These are phyloP conservation scores for Dalechampia spathulata DNA, from an alignment of 441 rosid genomes.

Conservation along the genomic window DNA sequence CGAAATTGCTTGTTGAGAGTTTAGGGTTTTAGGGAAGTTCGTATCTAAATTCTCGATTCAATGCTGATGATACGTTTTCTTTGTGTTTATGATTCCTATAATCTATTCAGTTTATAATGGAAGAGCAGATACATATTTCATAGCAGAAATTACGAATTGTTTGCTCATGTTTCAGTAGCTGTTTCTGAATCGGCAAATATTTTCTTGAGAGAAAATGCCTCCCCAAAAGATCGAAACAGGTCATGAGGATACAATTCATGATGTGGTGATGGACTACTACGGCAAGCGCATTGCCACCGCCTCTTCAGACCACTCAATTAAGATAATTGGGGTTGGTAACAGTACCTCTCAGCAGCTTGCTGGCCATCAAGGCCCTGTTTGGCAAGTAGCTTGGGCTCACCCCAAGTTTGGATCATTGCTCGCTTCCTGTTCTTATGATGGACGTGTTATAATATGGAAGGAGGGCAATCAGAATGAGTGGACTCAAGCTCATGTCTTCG, in stretches of 20 bases:
- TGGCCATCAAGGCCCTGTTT: constrained; percentile 6
- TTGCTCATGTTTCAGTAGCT: too few relatives aligned
- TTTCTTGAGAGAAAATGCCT: not conserved
- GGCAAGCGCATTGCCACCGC: constrained; percentile 8
- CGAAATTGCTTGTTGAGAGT: too few relatives aligned
- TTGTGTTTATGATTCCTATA: too few relatives aligned
- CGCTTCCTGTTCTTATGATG: constrained; percentile 15
- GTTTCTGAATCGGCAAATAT: too few relatives aligned
- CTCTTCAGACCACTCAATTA: constrained; percentile 1
- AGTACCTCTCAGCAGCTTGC: constrained; percentile 8
- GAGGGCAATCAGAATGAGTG: constrained; percentile 3
- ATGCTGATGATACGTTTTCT: too few relatives aligned
- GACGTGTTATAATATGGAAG: constrained; percentile 12
- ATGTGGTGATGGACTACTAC: constrained; percentile 8
- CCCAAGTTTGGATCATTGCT: constrained; percentile 6
- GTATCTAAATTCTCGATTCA: too few relatives aligned
- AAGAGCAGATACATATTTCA: too few relatives aligned
- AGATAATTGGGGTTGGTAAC: constrained; percentile 7
- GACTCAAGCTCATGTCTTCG: constrained; percentile 13
- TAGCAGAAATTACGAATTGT: too few relatives aligned
- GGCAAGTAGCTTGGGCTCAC: constrained; percentile 12
- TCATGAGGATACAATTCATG: constrained; percentile 8
- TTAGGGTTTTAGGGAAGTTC: too few relatives aligned
- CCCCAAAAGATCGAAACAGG: constrained; percentile 6
- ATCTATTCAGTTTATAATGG: too few relatives aligned